Percentiles rank a stretch among this genome's conserved stretches.
phyloP scores from a whole-genome alignment of 331 rosid genomes.

The Saraca asoca region DNA sequence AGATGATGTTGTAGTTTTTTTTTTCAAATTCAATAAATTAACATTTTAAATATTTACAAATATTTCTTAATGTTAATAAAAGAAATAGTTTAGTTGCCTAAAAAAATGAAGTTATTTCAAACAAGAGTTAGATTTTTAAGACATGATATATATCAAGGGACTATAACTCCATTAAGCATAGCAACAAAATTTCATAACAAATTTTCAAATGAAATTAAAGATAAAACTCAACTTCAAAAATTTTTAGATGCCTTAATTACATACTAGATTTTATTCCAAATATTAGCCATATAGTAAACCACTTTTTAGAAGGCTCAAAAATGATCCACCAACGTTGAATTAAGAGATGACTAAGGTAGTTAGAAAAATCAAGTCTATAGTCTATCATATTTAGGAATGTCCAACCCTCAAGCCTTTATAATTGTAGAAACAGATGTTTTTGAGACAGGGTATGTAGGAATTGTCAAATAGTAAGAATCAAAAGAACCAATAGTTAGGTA shows the following conservation, averaged over 20 bases:
- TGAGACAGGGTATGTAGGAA: not conserved
- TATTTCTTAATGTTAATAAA: not conserved
- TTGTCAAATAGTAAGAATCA: not conserved
- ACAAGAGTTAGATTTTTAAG: not conserved
- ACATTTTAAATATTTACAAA: not conserved
- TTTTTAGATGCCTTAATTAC: constrained; percentile 3
- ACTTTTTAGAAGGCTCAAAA: no score
- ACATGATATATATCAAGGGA: not conserved
- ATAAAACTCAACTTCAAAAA: not conserved
- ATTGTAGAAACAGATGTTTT: no score
- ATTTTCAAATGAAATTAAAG: not conserved
- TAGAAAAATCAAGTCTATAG: no score
- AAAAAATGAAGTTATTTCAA: not conserved
- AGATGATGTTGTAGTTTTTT: no score
- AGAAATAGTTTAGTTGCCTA: not conserved
- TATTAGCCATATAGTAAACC: no score
- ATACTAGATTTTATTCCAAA: not conserved
- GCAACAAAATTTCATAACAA: not conserved
- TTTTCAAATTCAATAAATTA: no score
- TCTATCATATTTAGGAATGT: not conserved
- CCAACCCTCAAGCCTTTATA: no score
- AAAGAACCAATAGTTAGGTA: not conserved
- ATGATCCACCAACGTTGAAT: no score
- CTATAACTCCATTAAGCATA: not conserved
- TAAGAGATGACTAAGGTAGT: not conserved